Base-by-base conservation (phyloP, 257 asterid species). In the Gynochthodes officinalis region DNA sequence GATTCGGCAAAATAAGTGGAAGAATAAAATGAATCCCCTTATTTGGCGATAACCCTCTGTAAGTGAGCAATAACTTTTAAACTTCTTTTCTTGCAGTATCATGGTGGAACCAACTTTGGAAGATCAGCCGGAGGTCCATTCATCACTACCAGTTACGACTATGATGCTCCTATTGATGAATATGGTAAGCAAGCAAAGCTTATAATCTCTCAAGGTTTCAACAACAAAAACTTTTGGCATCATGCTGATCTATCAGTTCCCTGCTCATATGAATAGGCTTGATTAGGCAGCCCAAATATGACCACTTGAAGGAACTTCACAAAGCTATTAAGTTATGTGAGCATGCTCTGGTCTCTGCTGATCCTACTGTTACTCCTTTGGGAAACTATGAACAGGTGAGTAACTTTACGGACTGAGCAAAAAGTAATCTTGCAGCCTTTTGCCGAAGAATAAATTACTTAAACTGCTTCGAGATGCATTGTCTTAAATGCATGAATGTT, bases 151-250 rank as follows among this genome's bases (percentile, higher is more conserved):
- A 94, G 99, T 86, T 94, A 94, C 7, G 99, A 94, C 83, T 94
- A 94, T 14, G 99, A 94, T 83, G 99, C 99, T 78, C 99, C 99
- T 37, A 88, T 94, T 27, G 99, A 94, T 78, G 99, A 94, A 89
- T 94, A 89, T 39, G 99, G 99, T 93, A 58, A 75, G 87, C 44
- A 25, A 67, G 66, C 67, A 49, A 75, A 65, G 37, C 44, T 33
- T 25, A 18, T 23, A 18, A 40, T 15, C 28, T 62, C 39, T 21
- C 28, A 8, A n/a, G 13, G 40, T 55, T 54, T 13, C 7, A 13
- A 52, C 16, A 23, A 35, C 21, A 40, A 16, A 6, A 19, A 16
- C 52, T 21, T 71, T 55, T 69, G n/a, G 33, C 60, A n/a, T 53
- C 33, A 7, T 50, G 23, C 39, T 54, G 53, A 73, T 58, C 64